These are phyloP conservation scores for Cicer judaicum DNA, from an alignment of 306 rosid genomes.

Conservation along the genomic window DNA sequence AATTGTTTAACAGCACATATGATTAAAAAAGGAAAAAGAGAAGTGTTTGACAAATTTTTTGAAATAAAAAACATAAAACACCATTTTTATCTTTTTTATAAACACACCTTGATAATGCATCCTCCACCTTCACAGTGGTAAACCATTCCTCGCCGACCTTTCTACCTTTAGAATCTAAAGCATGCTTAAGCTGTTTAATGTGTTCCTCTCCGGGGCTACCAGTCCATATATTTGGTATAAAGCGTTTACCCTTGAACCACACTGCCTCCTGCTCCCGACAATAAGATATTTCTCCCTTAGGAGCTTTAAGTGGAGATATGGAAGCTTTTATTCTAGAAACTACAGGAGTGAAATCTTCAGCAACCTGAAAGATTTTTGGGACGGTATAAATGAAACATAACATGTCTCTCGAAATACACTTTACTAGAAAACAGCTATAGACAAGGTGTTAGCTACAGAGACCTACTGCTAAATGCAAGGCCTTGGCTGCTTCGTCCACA, in stretches of 20 bases:
- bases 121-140: constrained; percentile 84
- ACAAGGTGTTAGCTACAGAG: constrained; percentile 43
- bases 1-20: constrained; percentile 32
- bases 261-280: constrained; percentile 88
- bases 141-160: constrained; percentile 97
- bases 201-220: constrained; percentile 86
- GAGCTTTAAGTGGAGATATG: constrained; percentile 79
- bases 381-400: constrained; percentile 33
- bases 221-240: constrained; percentile 76
- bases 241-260: constrained; percentile 95
- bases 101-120: constrained; percentile 74
- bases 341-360: constrained; percentile 84
- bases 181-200: constrained; percentile 83
- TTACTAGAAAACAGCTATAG: constrained; percentile 34
- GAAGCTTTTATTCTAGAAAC: constrained; percentile 81
- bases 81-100: not conserved
- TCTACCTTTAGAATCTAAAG: constrained; percentile 91
- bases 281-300: constrained; percentile 91
- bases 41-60: constrained; percentile 10
- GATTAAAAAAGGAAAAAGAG: constrained; percentile 3
- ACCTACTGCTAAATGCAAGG: constrained; percentile 77
- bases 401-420: constrained; percentile 24
- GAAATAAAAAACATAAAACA: constrained; percentile 13
- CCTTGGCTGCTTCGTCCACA: constrained; percentile 79
- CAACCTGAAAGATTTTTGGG: constrained; percentile 57